Base-by-base conservation (phyloP, 2,329 filamentous ascomycete genomes). In the Hypoxylon sp. region DNA sequence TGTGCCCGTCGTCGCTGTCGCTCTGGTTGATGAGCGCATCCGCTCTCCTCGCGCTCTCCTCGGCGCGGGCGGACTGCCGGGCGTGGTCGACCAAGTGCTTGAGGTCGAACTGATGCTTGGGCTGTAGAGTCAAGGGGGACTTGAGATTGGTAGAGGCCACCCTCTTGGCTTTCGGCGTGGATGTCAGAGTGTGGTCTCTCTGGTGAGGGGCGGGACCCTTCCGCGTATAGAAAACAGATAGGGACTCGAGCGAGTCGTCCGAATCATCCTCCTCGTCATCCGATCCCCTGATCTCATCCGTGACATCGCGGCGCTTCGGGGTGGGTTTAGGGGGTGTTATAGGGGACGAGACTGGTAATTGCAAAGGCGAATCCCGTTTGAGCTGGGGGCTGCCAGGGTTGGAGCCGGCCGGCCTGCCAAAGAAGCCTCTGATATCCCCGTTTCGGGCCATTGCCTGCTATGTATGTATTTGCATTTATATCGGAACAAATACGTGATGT, bases 231-330 rank as follows among this genome's bases (percentile, higher is more conserved):
- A 88, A 71, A 38, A 82, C 78, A 4, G 82, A 80, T 11, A 88
- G 78, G 23, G 82, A 80, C 56, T 82, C 81, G 17, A 85, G 68
- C 1, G 79, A 82, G 48, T 75, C 78, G 55, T 83, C 77, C 0
- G 88, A 88, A 45, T 83, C 83, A 9, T 81, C 82, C 21, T 83
- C 83, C n/a, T 90, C 88, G 8, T 89, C 88, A 67, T 93, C 90
- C 0, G 90, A 92, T 50, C 84, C 87, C 41, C 81, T 81, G 35
- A 93, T 89, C 52, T 88, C 76, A 10, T 84, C 74, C 66, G 85
- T 78, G 71, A 84, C 77, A 56, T 79, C 75, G 45, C 75, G 61
- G 56, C 64, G 33, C 47, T 67, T 69, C 38, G 65, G 42, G 47
- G 69, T 50, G 29, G 66, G 46, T 54, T 67, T 67, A 24, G 54